Base-by-base conservation (phyloP, 179 eudicot genomes). In the Beta lomatogona region DNA sequence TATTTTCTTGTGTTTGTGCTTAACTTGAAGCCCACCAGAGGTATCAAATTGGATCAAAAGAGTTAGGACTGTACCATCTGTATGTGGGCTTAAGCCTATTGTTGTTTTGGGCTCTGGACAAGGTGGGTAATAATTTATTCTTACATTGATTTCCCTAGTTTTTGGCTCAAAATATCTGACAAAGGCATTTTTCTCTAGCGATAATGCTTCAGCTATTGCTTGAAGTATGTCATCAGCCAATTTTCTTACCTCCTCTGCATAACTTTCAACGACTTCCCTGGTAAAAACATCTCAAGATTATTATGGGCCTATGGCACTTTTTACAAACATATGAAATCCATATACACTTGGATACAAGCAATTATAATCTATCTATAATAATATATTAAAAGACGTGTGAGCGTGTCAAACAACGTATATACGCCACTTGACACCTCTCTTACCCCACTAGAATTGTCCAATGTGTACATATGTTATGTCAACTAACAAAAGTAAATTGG, bases 91-190 rank as follows among this genome's bases (percentile, higher is more conserved):
- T 54, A 84, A 22, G 69, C 87, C 87, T n/a, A 81, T 6, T 67
- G 82, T 81, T 59, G 73, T 66, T 11, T 19, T 74, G 10, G 84
- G 82, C n/a, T 58, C 68, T 36, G 87, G 87, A 61, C 84, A 81
- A 18, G 84, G 84, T 9, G 87, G 87, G 11, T 81, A 84, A 19
- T 70, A 84, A 21, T 84, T 81, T n/a, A 67, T 78, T 78, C 84
- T 73, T 5, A 60, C 82, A 73, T 78, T 84, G 9, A 81, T 84
- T 21, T 81, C 86, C 41, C 82, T 84, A 2, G 81, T 84, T 80
- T 80, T 9, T 5, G 60, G 74, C 58, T 84, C 79, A 6, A 84
- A 84, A 78, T 77, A 66, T 65, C 75, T 63, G 48, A 73, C n/a
- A 28, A 84, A 84, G 1, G 79, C 74, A 41, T 77, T 18, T 72